Base-by-base conservation (phyloP, 805 yeast genomes). In the Debaryomyces maramus region DNA sequence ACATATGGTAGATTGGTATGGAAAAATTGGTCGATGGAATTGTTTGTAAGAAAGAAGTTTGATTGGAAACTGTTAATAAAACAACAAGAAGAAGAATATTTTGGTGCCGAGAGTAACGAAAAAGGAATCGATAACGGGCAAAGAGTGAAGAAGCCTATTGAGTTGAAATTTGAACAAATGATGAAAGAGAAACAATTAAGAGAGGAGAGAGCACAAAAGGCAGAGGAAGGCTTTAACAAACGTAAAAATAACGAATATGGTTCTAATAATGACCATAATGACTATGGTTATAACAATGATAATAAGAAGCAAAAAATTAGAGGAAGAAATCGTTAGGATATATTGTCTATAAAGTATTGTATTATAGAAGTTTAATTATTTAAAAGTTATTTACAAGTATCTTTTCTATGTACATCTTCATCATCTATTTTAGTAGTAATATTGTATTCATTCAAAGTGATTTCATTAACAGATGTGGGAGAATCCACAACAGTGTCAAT, bases 21-120 rank as follows among this genome's bases (percentile, higher is more conserved):
- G 98, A 87, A 84, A 59, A 91, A 91, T 60, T 93, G 97, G 97
- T 67, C 77, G 21, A 75, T 91, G 83, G 98, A 93, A 58, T 64
- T 82, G 51, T 91, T 80, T 53, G 57, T 68, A 8, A 74, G 95
- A 56, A 81, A 82, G 62, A 77, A 82, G 59, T 78, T 71, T 54
- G 97, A 89, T 55, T 91, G 98, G 98, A 87, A 85, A 62, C 48
- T 72, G 11, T 48, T 77, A 27, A 72, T 83, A 13, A 85, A 79
- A 43, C 60, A 61, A 28, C 74, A 70, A 32, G 72, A 65, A 41
- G 52, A 51, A 31, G 68, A 57, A 26, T 67, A 53, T 39, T 55
- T 44, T 30, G 61, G 60, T 7, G 57, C 44, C 16, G 41, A 42
- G 3, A 51, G 45, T 3, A 35, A 34, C 7, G 48, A 47, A 3